Evolutionary conservation across 176 grass and related monocot species (phyloP).

Genomic region (Canna indica): DNA sequence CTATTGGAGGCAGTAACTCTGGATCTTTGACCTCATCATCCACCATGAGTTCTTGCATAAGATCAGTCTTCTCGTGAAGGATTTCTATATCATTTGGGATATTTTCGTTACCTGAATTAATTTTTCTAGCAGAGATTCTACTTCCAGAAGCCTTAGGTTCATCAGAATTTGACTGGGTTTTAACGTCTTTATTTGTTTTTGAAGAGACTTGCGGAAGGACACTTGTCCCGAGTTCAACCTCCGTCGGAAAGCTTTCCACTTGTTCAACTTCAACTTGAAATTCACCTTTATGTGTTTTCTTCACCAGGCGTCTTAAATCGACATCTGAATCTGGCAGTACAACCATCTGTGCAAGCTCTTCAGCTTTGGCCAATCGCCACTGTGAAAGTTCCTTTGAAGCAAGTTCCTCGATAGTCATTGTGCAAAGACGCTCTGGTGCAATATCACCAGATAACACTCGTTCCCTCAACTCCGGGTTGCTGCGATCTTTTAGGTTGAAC

Average conservation of each 20-base stretch:
- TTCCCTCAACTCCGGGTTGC: constrained; percentile 49
- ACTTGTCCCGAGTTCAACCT: constrained; percentile 35
- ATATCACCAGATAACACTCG: constrained; percentile 63
- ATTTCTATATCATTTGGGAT: constrained; percentile 24
- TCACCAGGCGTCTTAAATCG: constrained; percentile 45
- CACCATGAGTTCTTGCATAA: constrained; percentile 50
- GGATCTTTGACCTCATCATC: constrained; percentile 48
- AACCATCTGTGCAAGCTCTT: constrained; percentile 64
- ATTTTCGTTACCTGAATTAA: constrained; percentile 17
- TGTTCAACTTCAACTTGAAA: constrained; percentile 73
- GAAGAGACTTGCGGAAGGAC: constrained; percentile 26
- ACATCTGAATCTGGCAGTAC: constrained; percentile 52
- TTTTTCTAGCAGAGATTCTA: constrained; percentile 10
- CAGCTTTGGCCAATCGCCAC: constrained; percentile 70
- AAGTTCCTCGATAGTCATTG: constrained; percentile 67
- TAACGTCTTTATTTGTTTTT: constrained; percentile 20
- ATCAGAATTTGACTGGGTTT: constrained; percentile 16
- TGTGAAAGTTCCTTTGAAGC: constrained; percentile 76
- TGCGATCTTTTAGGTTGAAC: constrained; percentile 78
- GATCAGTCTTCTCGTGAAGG: constrained; percentile 32
- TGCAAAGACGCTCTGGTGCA: constrained; percentile 47
- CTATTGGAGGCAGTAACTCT: constrained; percentile 37
- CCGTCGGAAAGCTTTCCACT: constrained; percentile 36
- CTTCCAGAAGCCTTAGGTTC: constrained; percentile 21
- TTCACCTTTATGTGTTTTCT: constrained; percentile 83